A percentile compares a stretch with the other conserved stretches of the same genome.
Conservation (phyloP, 495 filamentous ascomycete species). For the Apiosordaria backusii region DNA sequence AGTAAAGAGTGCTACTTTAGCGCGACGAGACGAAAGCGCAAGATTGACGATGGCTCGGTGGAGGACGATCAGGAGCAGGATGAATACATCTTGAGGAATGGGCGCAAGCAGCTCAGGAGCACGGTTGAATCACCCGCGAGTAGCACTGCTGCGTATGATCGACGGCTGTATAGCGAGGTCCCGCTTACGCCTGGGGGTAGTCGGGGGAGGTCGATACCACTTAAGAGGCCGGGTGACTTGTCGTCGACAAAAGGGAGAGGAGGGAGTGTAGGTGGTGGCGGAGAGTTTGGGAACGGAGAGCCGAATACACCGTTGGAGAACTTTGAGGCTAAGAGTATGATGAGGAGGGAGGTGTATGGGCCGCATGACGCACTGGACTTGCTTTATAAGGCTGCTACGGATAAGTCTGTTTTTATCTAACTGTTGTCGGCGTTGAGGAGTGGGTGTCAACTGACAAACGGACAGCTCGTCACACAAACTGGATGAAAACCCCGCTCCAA, state of each 20-base stretch:
- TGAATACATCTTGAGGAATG: constrained; percentile 54
- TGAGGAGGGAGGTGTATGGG: constrained; percentile 61
- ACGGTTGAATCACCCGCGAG: constrained; percentile 37
- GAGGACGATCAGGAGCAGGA: constrained; percentile 51
- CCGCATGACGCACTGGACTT: constrained; percentile 68
- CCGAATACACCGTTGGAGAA: constrained; percentile 52
- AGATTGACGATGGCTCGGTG: constrained; percentile 60
- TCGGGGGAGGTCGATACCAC: constrained; percentile 53
- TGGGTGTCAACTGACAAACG: constrained; percentile 17
- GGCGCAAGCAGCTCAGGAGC: constrained; percentile 47
- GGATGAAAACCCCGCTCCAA: constrained; percentile 18
- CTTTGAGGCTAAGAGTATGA: constrained; percentile 58
- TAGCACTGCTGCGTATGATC: constrained; percentile 27
- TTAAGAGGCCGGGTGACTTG: constrained; percentile 47
- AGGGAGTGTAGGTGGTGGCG: constrained; percentile 35
- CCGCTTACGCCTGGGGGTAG: constrained; percentile 63
- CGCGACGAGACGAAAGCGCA: constrained; percentile 89
- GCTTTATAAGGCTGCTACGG: constrained; percentile 64
- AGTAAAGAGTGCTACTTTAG: constrained; percentile 96
- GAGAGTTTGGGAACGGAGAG: constrained; percentile 40
- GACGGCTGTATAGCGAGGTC: constrained; percentile 43
- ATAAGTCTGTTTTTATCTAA: constrained; percentile 41
- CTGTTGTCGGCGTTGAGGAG: constrained; percentile 7
- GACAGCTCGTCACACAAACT: constrained; percentile 27
- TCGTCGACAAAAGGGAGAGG: constrained; percentile 28